These are phyloP conservation scores for Fraxinus paxiana DNA, from an alignment of 305 asterid genomes.

Conservation along the genomic window DNA sequence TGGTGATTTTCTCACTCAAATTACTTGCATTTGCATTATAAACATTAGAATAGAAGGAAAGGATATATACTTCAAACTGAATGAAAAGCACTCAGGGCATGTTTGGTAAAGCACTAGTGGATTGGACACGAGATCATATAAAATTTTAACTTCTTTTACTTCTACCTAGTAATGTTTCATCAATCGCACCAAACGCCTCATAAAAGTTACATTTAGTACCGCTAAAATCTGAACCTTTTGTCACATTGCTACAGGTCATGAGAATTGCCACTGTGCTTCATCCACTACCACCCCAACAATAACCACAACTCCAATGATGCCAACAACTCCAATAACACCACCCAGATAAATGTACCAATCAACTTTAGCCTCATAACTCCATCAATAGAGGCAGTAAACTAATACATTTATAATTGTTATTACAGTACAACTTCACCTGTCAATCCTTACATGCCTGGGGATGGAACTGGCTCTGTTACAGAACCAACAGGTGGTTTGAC, in stretches of 20 bases:
- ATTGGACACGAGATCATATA: no score
- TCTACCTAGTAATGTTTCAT: no score
- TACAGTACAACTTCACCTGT: background rate
- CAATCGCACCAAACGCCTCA: no score
- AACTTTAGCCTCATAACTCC: background rate
- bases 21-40: no score
- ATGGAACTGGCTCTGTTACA: background rate
- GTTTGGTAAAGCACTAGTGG: no score
- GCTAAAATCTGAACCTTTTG: background rate
- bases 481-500: background rate
- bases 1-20: no score
- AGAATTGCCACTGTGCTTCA: conserved; percentile 10
- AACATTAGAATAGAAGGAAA: no score
- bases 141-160: no score
- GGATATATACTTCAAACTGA: no score
- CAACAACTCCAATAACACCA: background rate
- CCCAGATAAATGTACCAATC: background rate
- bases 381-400: background rate
- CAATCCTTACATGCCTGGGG: background rate
- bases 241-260: conserved; percentile 7
- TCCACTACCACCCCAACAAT: background rate
- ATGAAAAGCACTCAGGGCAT: no score
- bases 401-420: background rate
- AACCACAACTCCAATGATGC: background rate
- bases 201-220: no score